Base-by-base conservation (phyloP, 805 yeast species). In the Ogataea polymorpha region DNA sequence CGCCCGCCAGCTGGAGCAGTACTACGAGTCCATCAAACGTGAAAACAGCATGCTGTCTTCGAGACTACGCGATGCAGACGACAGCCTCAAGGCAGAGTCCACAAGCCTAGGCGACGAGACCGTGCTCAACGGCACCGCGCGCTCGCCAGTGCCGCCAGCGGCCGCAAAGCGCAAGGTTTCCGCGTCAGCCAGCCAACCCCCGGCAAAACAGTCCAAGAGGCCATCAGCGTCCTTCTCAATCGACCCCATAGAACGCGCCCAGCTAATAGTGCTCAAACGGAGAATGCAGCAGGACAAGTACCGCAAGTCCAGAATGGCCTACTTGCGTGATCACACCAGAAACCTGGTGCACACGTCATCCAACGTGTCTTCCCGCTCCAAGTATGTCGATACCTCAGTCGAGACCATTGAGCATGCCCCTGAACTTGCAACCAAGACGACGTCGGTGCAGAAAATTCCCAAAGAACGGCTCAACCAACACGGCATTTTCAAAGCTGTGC, bases 271-370 rank as follows among this genome's bases (percentile, higher is more conserved):
- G 20, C 39, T 63, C 24, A 62, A 63, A 32, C 61, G 55, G 39
- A 50, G 62, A 50, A 58, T 62, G 77, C 76, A 46, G 65, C 55
- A 37, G 58, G 75, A 41, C 67, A 70, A 54, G 63, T 71, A 61
- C 65, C 75, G 60, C 66, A 71, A 58, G 63, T 53, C 77, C 65
- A 71, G 68, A 66, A 62, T 39, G 66, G 54, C 62, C 53, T 75
- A 56, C 70, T 61, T 41, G 65, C 64, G 49, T 61, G 55, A 56
- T 24, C 62, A 59, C 37, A 57, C 63, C 6, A 46, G 53, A 29
- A 57, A 62, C 40, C 38, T 62, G 3, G 51, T 48, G 13, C 48
- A 47, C 18, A 39, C 48, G 5, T 34, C 37, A 2, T 46, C 53
- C 2, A 32, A 24, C 13, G 23, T 9, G 14, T 46, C 55, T 4